Percentiles rank a stretch among this genome's conserved stretches.
phyloP scores from a whole-genome alignment of 2,329 filamentous ascomycete genomes.

The Fusarium mangiferae region DNA sequence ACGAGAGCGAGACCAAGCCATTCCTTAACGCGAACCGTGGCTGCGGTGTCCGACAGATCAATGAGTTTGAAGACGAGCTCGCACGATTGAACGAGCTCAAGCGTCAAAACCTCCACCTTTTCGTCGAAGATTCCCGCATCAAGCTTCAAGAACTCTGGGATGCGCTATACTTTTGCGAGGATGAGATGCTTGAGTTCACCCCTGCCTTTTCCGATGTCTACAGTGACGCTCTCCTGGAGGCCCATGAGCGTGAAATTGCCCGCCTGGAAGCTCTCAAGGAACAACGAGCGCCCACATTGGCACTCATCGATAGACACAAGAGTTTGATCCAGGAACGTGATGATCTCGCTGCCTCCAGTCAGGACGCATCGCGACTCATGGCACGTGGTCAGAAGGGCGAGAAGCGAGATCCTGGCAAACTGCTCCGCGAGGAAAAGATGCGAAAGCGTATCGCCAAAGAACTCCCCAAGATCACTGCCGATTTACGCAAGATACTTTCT shows the following conservation, averaged over 20 bases:
- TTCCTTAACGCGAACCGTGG: conserved; percentile 91
- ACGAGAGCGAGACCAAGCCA: conserved; percentile 82
- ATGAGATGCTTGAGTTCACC: conserved; percentile 98
- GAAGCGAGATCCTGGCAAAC: conserved; percentile 91
- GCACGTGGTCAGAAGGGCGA: conserved; percentile 92
- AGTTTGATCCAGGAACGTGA: conserved; percentile 86
- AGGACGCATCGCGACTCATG: conserved; percentile 94
- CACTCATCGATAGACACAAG: conserved; percentile 84
- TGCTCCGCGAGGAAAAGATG: conserved; percentile 97
- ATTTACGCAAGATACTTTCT: conserved; percentile 85
- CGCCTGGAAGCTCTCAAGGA: conserved; percentile 85
- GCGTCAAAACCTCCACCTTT: conserved; percentile 92
- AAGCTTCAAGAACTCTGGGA: conserved; percentile 97
- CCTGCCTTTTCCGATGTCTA: conserved; percentile 98
- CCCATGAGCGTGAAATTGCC: conserved; percentile 90
- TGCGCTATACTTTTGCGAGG: conserved; percentile 90
- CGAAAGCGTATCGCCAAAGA: conserved; percentile 97
- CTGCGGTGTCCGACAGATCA: conserved; percentile 90
- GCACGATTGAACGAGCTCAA: conserved; percentile 89
- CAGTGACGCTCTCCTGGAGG: conserved; percentile 92
- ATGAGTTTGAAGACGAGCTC: conserved; percentile 95
- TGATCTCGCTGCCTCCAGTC: conserved; percentile 87
- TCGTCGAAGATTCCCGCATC: conserved; percentile 92
- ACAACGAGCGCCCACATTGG: conserved; percentile 85
- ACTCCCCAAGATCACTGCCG: conserved; percentile 86